Percentiles rank a stretch among this genome's conserved stretches.
These are phyloP conservation scores for Raphanus raphanistrum DNA, from an alignment of 345 rosid genomes.

Conservation along the genomic window DNA sequence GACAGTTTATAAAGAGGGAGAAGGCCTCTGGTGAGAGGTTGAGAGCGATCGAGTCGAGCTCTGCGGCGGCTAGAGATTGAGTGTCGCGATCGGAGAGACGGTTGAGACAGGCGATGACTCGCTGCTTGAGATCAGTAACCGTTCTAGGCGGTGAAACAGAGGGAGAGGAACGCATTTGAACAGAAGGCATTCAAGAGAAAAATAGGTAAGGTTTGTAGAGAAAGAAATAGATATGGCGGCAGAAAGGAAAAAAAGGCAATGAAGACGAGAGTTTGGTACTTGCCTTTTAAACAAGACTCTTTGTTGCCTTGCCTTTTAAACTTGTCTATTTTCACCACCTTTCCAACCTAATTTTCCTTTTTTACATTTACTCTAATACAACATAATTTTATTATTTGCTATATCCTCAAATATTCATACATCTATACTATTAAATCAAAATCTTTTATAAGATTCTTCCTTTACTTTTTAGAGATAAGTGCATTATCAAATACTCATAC, in stretches of 20 bases:
- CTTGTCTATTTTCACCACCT: conserved; percentile 30
- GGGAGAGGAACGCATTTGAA: conserved; percentile 43
- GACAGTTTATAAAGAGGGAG: conserved; percentile 71
- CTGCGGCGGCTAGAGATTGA: conserved; percentile 64
- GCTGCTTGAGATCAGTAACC: conserved; percentile 57
- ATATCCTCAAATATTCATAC: too few species aligned
- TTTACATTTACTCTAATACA: neutral
- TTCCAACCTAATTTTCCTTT: neutral
- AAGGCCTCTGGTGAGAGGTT: conserved; percentile 55
- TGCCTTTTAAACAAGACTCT: conserved; percentile 30
- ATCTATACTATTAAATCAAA: too few species aligned
- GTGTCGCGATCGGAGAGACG: conserved; percentile 97
- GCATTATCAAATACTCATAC: too few species aligned
- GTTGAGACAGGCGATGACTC: conserved; percentile 83
- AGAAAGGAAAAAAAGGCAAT: neutral
- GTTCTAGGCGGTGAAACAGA: conserved; percentile 34
- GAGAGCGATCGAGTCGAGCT: conserved; percentile 83
- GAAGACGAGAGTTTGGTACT: conserved; percentile 27
- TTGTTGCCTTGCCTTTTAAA: conserved; percentile 40
- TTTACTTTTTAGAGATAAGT: too few species aligned
- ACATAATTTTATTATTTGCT: too few species aligned
- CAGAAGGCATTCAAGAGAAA: conserved; percentile 37
- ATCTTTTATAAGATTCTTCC: too few species aligned
- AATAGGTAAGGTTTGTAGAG: neutral
- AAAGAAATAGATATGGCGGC: conserved; percentile 31